Evolutionary conservation across 2,329 filamentous ascomycete genomes (phyloP), one percentile per base, ranked within the genome.

Genomic region (Clarireedia hainanense): DNA sequence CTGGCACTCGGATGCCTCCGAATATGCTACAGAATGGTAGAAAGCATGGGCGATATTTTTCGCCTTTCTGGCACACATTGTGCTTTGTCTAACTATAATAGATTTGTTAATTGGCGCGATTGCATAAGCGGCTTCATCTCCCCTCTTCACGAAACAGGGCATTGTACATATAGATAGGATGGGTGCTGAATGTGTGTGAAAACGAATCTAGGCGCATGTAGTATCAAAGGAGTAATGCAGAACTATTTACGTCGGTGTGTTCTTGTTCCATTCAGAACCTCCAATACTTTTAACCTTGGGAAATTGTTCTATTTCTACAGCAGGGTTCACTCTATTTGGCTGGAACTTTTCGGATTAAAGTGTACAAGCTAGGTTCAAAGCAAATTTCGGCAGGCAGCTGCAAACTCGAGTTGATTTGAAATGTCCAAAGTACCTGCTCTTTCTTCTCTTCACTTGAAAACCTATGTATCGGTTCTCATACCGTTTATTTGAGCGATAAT

Each of bases 51-150:
- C 36, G 43, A 56, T 53, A 51, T 60, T 61, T 57, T 60, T 50
- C 67, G 65, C 30, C 10, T 34, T 68, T 68, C 60, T 59, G 65
- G 62, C 65, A 66, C 51, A 60, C 61, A 43, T 61, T 59, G 57
- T 50, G 39, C 56, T 59, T 63, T 65, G 61, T 65, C 64, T 64
- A 61, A 63, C 61, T 64, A 65, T 62, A 58, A 65, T 66, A 68
- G 61, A 67, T 61, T 65, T 58, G 53, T 63, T 61, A 61, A 60
- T 55, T 63, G 61, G 63, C 60, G 59, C 53, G 60, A 62, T 58
- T 69, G 67, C 67, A 70, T 69, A 61, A 23, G 68, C 65, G 68
- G 66, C 63, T 66, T 62, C 61, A 68, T 65, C 66, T 69, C 68
- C 67, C 65, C 68, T 68, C 68, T 68, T 60, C 49, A 56, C 58